Conservation (phyloP, 1,139 yeast species). For the Geotrichum cucujoidarum region DNA sequence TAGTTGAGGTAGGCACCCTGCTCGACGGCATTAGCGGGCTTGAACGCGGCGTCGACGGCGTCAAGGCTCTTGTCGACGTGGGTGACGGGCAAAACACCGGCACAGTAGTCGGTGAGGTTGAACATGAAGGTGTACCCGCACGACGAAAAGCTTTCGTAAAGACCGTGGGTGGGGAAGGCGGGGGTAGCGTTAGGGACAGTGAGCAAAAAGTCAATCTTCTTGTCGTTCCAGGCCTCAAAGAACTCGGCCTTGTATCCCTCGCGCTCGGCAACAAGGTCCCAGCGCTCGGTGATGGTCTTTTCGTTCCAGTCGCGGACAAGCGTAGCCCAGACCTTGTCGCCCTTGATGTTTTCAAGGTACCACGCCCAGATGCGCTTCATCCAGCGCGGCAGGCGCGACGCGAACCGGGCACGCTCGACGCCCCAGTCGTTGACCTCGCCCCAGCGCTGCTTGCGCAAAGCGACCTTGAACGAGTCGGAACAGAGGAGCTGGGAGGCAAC, state of each 20-base stretch:
- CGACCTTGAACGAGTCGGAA: constrained; percentile 36
- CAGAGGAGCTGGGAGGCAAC: constrained; percentile 39
- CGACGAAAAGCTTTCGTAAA: constrained; percentile 37
- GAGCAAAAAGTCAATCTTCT: constrained; percentile 38
- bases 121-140: constrained; percentile 55
- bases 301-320: constrained; percentile 39
- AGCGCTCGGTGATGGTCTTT: constrained; percentile 38
- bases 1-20: constrained; percentile 43
- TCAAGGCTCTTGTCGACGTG: constrained; percentile 48
- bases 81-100: constrained; percentile 57
- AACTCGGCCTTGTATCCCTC: constrained; percentile 39
- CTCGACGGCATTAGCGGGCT: constrained; percentile 40
- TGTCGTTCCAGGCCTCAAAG: constrained; percentile 37
- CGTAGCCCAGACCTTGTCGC: constrained; percentile 41
- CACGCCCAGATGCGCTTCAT: constrained; percentile 39
- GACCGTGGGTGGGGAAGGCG: constrained; percentile 39
- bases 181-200: constrained; percentile 42
- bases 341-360: constrained; percentile 33
- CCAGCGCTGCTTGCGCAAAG: constrained; percentile 32
- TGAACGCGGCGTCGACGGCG: constrained; percentile 34
- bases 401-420: constrained; percentile 33
- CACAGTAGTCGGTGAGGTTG: constrained; percentile 55
- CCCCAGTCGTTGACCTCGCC: constrained; percentile 41
- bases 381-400: constrained; percentile 37
- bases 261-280: constrained; percentile 39